phyloP scores from a whole-genome alignment of 441 rosid genomes.

The Mallotus japonicus region DNA sequence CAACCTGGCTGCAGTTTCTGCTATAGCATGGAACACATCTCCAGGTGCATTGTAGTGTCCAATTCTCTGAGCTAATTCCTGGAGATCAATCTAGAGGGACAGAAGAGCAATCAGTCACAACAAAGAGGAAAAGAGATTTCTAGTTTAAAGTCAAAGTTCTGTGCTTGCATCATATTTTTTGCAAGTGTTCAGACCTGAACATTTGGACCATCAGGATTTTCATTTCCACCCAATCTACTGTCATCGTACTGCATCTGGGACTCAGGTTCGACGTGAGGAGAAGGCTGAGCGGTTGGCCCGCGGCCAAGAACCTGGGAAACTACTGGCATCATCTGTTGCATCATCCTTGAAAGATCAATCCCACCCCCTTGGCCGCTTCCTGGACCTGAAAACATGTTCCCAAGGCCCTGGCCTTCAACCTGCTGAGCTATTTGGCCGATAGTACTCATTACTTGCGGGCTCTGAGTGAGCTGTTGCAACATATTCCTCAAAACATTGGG shows the following conservation, averaged over 20 bases:
- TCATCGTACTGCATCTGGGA: slow-evolving; percentile 25
- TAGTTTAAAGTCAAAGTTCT: neutral
- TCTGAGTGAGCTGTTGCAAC: slow-evolving; percentile 82
- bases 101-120: neutral
- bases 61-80: slow-evolving; percentile 51
- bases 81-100: slow-evolving; percentile 43
- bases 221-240: slow-evolving; percentile 23
- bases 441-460: slow-evolving; percentile 79
- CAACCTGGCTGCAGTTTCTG: slow-evolving; percentile 49
- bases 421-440: slow-evolving; percentile 92
- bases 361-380: slow-evolving; percentile 67
- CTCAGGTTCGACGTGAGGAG: slow-evolving; percentile 31
- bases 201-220: slow-evolving; percentile 29
- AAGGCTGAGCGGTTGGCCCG: slow-evolving; percentile 38
- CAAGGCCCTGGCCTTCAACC: slow-evolving; percentile 70
- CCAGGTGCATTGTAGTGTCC: slow-evolving; percentile 49
- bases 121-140: neutral
- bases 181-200: slow-evolving; percentile 44
- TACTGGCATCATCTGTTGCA: slow-evolving; percentile 95
- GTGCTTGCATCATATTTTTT: neutral
- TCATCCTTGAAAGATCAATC: slow-evolving; percentile 74
- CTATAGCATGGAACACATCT: slow-evolving; percentile 63
- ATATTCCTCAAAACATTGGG: slow-evolving; percentile 75
- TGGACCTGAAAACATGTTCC: slow-evolving; percentile 66
- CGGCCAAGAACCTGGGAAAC: slow-evolving; percentile 78